A percentile compares a stretch with the other conserved stretches of the same genome.
phyloP scores from a whole-genome alignment of 1,284 basidiomycete species.

The Ustilago xerochloae region DNA sequence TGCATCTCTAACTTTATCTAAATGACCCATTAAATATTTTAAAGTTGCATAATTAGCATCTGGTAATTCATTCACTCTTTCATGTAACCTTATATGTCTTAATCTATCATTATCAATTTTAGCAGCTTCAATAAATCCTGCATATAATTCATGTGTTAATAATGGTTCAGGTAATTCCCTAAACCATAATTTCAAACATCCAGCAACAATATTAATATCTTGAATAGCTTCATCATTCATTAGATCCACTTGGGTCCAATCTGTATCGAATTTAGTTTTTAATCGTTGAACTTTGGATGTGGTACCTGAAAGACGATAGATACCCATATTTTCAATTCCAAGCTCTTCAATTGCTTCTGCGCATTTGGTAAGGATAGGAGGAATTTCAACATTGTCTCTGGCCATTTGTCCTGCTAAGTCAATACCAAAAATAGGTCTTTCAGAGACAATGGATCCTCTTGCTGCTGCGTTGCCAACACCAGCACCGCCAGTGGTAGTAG shows the following conservation, averaged over 20 bases:
- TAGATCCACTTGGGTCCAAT: slow-evolving; percentile 64
- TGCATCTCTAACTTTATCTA: slow-evolving; percentile 72
- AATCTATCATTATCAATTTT: slow-evolving; percentile 77
- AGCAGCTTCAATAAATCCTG: slow-evolving; percentile 93
- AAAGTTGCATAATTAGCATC: slow-evolving; percentile 98
- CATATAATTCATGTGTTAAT: slow-evolving; percentile 84
- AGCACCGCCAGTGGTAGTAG: background rate
- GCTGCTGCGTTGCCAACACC: background rate
- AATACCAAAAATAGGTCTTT: slow-evolving; percentile 78
- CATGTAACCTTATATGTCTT: slow-evolving; percentile 90
- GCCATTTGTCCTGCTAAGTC: slow-evolving; percentile 90
- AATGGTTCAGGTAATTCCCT: slow-evolving; percentile 95
- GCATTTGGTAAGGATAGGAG: slow-evolving; percentile 87
- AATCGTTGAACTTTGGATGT: slow-evolving; percentile 86
- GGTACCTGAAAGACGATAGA: slow-evolving; percentile 93
- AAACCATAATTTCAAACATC: slow-evolving; percentile 94
- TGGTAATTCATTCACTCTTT: slow-evolving; percentile 95
- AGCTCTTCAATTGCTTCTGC: slow-evolving; percentile 83
- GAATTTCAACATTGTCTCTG: slow-evolving; percentile 88
- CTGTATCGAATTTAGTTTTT: slow-evolving; percentile 81
- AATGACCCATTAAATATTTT: slow-evolving; percentile 93
- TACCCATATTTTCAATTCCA: slow-evolving; percentile 83
- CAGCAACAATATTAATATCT: slow-evolving; percentile 95
- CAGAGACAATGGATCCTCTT: slow-evolving; percentile 59
- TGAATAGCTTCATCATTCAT: slow-evolving; percentile 70